Evolutionary conservation across 2,329 filamentous ascomycete species (phyloP), one percentile per base, ranked within the genome.

Genomic region (Colletotrichum sp.): DNA sequence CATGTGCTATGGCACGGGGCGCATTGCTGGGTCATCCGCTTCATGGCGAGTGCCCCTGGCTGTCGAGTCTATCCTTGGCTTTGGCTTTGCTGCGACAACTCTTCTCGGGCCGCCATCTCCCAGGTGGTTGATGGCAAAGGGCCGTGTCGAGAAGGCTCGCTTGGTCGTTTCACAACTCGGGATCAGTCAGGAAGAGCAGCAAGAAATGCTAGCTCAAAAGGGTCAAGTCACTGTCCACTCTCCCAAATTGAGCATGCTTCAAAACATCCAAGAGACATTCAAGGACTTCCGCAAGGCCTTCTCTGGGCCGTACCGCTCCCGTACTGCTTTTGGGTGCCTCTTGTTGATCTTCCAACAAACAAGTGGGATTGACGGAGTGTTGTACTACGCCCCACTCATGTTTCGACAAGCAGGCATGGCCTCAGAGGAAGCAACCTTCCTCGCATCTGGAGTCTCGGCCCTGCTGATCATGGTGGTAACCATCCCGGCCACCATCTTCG

Each of bases 321-420:
- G 88, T 2, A 90, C 89, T 2, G 80, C 85, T 0, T 87, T 92
- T n/a, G 91, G 87, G 2, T 87, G 90, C 8, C 92, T 92, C 74
- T 82, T 93, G 32, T 87, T 93, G 85, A 88, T 30, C 3, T 18
- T 24, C 6, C 88, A 91, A 73, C 91, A 93, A 67, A 84, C 92
- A 12, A 88, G 85, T 28, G 91, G 91, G 0, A 92, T 93, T 55
- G 91, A 93, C 55, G 91, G 90, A 1, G 88, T 93, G 1, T 83
- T 93, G 5, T 92, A 91, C 77, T 93, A 93, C 73, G 90, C 91
- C 0, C 92, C 92, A 0, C 83, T 90, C 0, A 82, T 93, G 0
- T 93, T 93, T 77, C 84, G 87, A 32, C 89, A 92, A 71, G 90
- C 92, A 0, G 92, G 92, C 0, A 84, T 93, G 5, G 83, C 85